A percentile compares a stretch with the other conserved stretches of the same genome.
phyloP scores from a whole-genome alignment of 1,139 yeast species.

The Martiniozyma asiatica region DNA sequence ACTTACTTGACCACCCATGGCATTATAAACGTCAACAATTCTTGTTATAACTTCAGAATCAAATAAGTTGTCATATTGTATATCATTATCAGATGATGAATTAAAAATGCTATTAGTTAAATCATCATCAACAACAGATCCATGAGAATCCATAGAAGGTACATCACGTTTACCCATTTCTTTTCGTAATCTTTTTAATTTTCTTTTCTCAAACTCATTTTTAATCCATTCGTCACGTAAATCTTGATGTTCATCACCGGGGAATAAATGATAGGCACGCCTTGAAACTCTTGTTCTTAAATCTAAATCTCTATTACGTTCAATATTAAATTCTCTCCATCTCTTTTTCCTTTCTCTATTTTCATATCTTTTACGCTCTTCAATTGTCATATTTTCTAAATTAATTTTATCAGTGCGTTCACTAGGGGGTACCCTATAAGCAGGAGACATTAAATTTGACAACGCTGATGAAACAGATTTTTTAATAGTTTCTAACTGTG shows the following conservation, averaged over 20 bases:
- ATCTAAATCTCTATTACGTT: conserved; percentile 80
- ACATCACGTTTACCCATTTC: conserved; percentile 24
- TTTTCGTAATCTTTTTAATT: conserved; percentile 40
- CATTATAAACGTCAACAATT: conserved; percentile 10
- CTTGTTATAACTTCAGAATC: conserved; percentile 6
- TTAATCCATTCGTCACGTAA: conserved; percentile 67
- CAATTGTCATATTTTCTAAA: conserved; percentile 17
- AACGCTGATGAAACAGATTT: conserved; percentile 12
- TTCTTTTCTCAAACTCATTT: conserved; percentile 55
- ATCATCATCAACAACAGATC: conserved; percentile 5
- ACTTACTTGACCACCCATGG: conserved; percentile 14
- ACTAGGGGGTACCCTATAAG: too few species aligned
- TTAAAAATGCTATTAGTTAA: conserved; percentile 5
- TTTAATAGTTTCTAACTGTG: conserved; percentile 11
- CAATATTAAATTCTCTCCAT: conserved; percentile 80
- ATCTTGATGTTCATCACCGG: conserved; percentile 41
- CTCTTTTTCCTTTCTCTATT: conserved; percentile 79
- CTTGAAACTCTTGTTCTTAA: conserved; percentile 64
- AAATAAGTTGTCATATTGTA: conserved; percentile 10
- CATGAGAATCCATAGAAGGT: conserved; percentile 5
- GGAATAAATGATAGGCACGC: conserved; percentile 59
- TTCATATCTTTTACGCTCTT: conserved; percentile 53
- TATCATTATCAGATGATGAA: conserved; percentile 7
- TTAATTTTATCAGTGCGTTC: conserved; percentile 1
- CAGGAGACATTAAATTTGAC: conserved; percentile 8